Evolutionary conservation across 2,329 filamentous ascomycete genomes (phyloP).

Genomic region (Ramichloridium luteum): DNA sequence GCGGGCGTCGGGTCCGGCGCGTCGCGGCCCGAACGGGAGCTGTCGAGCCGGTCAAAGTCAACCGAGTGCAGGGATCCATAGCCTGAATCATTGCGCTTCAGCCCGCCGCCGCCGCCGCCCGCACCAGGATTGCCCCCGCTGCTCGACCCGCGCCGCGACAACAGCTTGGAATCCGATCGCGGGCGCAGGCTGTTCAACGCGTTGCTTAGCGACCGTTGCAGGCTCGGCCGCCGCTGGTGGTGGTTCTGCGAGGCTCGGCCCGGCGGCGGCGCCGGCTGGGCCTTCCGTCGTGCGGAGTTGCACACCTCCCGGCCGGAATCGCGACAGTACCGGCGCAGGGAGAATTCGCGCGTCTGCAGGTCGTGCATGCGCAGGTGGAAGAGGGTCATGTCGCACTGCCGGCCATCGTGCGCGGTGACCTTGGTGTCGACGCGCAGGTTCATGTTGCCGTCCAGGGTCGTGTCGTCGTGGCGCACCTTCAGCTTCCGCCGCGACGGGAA

Average conservation of each 20-base stretch:
- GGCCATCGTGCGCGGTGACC: slow-evolving; percentile 45
- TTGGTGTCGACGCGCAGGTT: slow-evolving; percentile 81
- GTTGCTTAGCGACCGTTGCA: slow-evolving; percentile 49
- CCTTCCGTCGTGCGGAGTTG: slow-evolving; percentile 64
- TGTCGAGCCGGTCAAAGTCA: slow-evolving; percentile 28
- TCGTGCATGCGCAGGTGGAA: slow-evolving; percentile 96
- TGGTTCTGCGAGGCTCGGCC: too few relatives aligned
- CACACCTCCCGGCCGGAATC: slow-evolving; percentile 90
- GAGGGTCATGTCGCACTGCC: slow-evolving; percentile 52
- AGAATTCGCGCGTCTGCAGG: slow-evolving; percentile 74
- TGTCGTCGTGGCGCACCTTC: slow-evolving; percentile 78
- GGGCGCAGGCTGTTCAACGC: slow-evolving; percentile 44
- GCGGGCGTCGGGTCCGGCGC: slow-evolving; percentile 41
- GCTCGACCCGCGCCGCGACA: too few relatives aligned
- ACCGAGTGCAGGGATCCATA: slow-evolving; percentile 34
- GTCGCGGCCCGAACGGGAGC: slow-evolving; percentile 24
- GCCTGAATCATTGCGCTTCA: slow-evolving; percentile 47
- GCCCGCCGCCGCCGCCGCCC: slow-evolving; percentile 27
- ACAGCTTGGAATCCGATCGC: slow-evolving; percentile 32
- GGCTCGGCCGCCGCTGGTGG: slow-evolving; percentile 35
- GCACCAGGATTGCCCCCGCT: too few relatives aligned
- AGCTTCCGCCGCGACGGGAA: slow-evolving; percentile 78
- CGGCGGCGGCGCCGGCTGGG: slow-evolving; percentile 42
- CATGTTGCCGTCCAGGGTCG: slow-evolving; percentile 87
- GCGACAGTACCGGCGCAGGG: slow-evolving; percentile 78